Evolutionary conservation across 208 protist genomes (phyloP).

Genomic region (Borovskyia barvae): DNA sequence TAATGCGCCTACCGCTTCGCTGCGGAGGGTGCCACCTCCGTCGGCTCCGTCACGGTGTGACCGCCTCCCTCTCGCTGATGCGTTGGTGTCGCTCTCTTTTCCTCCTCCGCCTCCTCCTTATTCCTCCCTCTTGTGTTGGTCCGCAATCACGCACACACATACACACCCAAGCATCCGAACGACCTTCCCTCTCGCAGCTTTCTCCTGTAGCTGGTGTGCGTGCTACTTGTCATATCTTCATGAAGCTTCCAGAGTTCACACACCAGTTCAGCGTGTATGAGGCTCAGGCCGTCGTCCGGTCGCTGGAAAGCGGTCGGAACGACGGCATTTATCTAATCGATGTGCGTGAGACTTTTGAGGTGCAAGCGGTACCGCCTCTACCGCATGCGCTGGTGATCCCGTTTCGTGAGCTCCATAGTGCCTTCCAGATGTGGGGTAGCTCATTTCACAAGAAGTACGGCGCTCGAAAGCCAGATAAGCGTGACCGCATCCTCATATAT

Average conservation of each 20-base stretch:
- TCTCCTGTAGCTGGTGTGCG: too few relatives aligned
- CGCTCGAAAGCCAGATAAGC: conserved; percentile 43
- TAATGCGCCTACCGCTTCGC: too few relatives aligned
- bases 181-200: too few relatives aligned
- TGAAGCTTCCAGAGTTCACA: conserved; percentile 28
- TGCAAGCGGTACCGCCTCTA: conserved; percentile 36
- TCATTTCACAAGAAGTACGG: conserved; percentile 58
- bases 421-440: conserved; percentile 40
- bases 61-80: not conserved
- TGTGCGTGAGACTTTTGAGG: conserved; percentile 58
- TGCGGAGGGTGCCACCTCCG: too few relatives aligned
- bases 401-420: conserved; percentile 38
- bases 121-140: not conserved
- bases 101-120: not conserved
- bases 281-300: conserved; percentile 56
- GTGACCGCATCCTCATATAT: conserved; percentile 55
- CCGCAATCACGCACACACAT: not conserved
- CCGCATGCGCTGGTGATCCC: conserved; percentile 54
- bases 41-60: too few relatives aligned
- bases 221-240: conserved; percentile 2
- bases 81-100: not conserved
- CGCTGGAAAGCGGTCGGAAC: conserved; percentile 32
- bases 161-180: not conserved
- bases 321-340: conserved; percentile 55
- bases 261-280: conserved; percentile 41